phyloP scores from a whole-genome alignment of 345 rosid species.

The Sisymbrium irio region DNA sequence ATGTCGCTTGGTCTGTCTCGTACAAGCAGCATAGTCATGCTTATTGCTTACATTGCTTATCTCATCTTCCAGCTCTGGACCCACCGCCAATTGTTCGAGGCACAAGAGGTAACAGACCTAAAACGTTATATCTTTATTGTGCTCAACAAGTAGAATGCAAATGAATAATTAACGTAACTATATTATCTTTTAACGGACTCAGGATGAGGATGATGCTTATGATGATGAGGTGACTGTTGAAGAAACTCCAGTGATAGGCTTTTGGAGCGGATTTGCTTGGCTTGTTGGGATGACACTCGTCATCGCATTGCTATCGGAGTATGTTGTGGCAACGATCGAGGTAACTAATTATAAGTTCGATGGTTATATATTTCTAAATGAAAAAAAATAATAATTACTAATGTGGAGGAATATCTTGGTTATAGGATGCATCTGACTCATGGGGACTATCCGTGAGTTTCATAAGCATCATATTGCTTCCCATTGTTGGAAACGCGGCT shows the following conservation, averaged over 20 bases:
- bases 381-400: no score
- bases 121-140: not conserved
- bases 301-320: constrained; percentile 75
- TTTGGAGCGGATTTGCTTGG: constrained; percentile 84
- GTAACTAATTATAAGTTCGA: constrained; percentile 25
- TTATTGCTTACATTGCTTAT: constrained; percentile 68
- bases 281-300: constrained; percentile 75
- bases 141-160: not conserved
- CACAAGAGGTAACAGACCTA: constrained; percentile 30
- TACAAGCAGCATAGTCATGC: constrained; percentile 81
- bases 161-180: not conserved
- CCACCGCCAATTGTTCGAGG: constrained; percentile 47
- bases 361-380: not conserved
- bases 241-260: constrained; percentile 69
- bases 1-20: constrained; percentile 64
- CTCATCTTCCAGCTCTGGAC: constrained; percentile 78
- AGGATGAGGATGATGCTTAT: constrained; percentile 37
- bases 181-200: not conserved
- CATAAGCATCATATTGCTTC: constrained; percentile 81
- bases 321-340: constrained; percentile 82
- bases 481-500: constrained; percentile 93
- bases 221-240: constrained; percentile 42
- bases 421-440: constrained; percentile 70
- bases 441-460: constrained; percentile 94
- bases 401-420: not conserved